Conservation (phyloP, 108 stramenopile genomes). For the Aurantiochytrium sp. region DNA sequence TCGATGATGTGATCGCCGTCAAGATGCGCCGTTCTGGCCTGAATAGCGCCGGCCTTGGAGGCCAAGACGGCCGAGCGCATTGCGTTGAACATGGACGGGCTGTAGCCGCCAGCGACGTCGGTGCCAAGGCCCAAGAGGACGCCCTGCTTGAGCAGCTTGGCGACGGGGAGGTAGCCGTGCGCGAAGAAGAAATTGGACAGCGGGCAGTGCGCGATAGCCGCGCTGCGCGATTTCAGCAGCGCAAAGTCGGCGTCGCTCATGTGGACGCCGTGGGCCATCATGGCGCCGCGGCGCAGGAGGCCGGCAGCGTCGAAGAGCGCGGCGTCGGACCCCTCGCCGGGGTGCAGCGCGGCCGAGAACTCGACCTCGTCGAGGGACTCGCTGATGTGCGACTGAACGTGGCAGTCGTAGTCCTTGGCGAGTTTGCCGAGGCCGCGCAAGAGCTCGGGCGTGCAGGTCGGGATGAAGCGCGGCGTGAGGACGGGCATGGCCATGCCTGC, state of each 20-base stretch:
- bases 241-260: constrained; percentile 44
- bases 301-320: constrained; percentile 52
- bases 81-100: constrained; percentile 58
- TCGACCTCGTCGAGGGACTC: constrained; percentile 63
- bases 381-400: constrained; percentile 59
- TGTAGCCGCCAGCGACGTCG: constrained; percentile 69
- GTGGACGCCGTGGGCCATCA: constrained; percentile 68
- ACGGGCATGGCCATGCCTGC: constrained; percentile 49
- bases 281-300: constrained; percentile 47
- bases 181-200: constrained; percentile 60
- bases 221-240: constrained; percentile 35
- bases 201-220: constrained; percentile 66
- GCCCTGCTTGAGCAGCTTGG: constrained; percentile 29
- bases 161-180: constrained; percentile 28
- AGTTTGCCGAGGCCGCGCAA: constrained; percentile 54
- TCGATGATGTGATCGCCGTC: constrained; percentile 36
- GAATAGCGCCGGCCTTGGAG: constrained; percentile 22
- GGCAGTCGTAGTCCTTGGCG: constrained; percentile 51
- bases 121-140: constrained; percentile 67
- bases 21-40: not conserved
- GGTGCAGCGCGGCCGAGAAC: constrained; percentile 56
- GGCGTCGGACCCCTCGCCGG: constrained; percentile 46
- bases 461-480: constrained; percentile 69
- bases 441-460: constrained; percentile 61
- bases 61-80: constrained; percentile 59